A percentile compares a stretch with the other conserved stretches of the same genome.
phyloP scores from a whole-genome alignment of 208 protist genomes.

The Acanthamoeba pearcei region DNA sequence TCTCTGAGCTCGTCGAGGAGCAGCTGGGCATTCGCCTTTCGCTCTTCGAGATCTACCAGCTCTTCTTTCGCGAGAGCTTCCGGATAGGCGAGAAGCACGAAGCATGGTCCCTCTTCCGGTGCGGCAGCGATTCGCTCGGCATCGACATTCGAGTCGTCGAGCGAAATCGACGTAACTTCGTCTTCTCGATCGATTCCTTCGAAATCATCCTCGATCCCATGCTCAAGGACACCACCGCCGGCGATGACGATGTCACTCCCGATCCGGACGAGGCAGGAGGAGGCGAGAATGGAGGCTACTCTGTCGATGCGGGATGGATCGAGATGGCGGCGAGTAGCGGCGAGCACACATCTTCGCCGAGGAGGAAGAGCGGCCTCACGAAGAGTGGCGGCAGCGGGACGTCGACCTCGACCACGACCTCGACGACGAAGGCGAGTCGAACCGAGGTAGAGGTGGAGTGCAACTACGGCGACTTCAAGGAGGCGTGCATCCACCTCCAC shows the following conservation, averaged over 20 bases:
- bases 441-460: slow-evolving; percentile 34
- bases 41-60: slow-evolving; percentile 36
- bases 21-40: slow-evolving; percentile 1
- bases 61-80: slow-evolving; percentile 32
- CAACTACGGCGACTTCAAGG: slow-evolving; percentile 44
- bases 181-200: slow-evolving; percentile 39
- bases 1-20: slow-evolving; percentile 18
- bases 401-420: not conserved
- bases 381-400: not conserved
- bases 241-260: not conserved
- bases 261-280: not conserved
- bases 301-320: not conserved
- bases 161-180: slow-evolving; percentile 25
- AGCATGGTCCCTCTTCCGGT: slow-evolving; percentile 36
- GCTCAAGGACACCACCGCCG: not conserved
- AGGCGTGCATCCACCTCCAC: slow-evolving; percentile 26
- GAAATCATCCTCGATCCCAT: slow-evolving; percentile 37
- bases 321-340: not conserved
- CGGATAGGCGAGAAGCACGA: slow-evolving; percentile 15
- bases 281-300: not conserved
- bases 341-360: not conserved
- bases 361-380: not conserved
- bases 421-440: not conserved
- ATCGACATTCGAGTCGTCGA: slow-evolving; percentile 29
- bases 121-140: slow-evolving; percentile 6